Conservation (phyloP, 2,329 filamentous ascomycete species). For the Bipolaris sorokiniana region DNA sequence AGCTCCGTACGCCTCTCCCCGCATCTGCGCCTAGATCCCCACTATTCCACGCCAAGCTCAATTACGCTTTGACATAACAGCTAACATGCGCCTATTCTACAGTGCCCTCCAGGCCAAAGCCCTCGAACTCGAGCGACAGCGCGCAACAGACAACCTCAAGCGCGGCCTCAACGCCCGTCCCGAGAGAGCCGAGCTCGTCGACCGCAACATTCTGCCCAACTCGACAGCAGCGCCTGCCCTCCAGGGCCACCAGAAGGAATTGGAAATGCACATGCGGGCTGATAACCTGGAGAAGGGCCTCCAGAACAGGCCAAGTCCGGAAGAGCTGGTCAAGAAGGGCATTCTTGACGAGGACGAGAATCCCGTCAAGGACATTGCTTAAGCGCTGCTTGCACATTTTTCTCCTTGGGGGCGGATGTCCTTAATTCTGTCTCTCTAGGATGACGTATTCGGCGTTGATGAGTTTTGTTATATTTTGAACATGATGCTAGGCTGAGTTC, state of each 20-base stretch:
- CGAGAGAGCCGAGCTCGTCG: constrained; percentile 76
- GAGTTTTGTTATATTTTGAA: constrained; percentile 4
- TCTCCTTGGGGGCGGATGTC: not conserved
- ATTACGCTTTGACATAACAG: too few species aligned
- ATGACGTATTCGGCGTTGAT: constrained; percentile 8
- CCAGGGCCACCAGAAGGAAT: constrained; percentile 80
- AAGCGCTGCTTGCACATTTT: not conserved
- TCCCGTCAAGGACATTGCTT: constrained; percentile 36
- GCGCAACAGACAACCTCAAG: constrained; percentile 67
- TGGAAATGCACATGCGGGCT: constrained; percentile 85
- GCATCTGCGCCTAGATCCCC: too few species aligned
- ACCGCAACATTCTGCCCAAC: constrained; percentile 85
- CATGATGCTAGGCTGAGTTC: not conserved
- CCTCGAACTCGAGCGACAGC: constrained; percentile 69
- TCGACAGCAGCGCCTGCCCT: constrained; percentile 79
- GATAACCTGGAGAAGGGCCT: constrained; percentile 89
- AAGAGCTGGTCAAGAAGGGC: constrained; percentile 77
- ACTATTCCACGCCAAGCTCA: too few species aligned
- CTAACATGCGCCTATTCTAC: constrained; percentile 4
- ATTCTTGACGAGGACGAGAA: constrained; percentile 65
- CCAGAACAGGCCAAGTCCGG: constrained; percentile 74
- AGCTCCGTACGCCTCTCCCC: constrained; percentile 62
- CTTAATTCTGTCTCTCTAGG: not conserved
- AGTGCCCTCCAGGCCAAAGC: constrained; percentile 68
- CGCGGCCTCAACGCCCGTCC: constrained; percentile 68